Evolutionary conservation across 2,329 filamentous ascomycete species (phyloP), one percentile per base, ranked within the genome.

Genomic region (Aureobasidium sp.): DNA sequence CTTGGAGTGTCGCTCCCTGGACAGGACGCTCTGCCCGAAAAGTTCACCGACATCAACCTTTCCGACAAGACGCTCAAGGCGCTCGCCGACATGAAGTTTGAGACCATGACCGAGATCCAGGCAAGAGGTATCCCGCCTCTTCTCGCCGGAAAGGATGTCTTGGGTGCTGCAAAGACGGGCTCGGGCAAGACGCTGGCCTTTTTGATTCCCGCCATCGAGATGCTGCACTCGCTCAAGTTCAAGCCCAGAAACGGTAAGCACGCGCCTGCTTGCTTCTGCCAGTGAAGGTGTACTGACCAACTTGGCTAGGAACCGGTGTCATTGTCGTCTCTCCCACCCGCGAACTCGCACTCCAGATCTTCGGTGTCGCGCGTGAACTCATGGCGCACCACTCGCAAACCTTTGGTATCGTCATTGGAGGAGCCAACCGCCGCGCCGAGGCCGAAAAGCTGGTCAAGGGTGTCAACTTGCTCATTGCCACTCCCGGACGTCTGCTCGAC

Each of bases 161-260:
- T 99, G 46, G 94, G 94, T 68, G 93, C 93, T 33, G 94, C 94
- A 54, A 97, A 97, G 80, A 96, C 92, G 3, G 92, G 92, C 45
- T 95, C 90, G 23, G 94, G 94, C 71, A 99, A 99, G 79, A 99
- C 94, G 0, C 76, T 97, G 63, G 88, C 93, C 3, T 99, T 99
- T 76, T 79, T 99, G 63, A 92, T 97, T 61, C 94, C 94, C 19
- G 92, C 92, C 1, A 82, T 97, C 40, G 94, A 97, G 77, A 95
- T 96, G 85, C 81, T 99, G 63, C 86, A 86, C 70, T 86, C 91
- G 17, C 81, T 99, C 68, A 84, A 88, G 64, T 97, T 96, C 81
- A 97, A 97, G 79, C 93, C 92, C 21, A 82, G 93, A 70, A 96
- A 96, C 74, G 93, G 81, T 64, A 46, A 35, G 58, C 27, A 37